phyloP scores from a whole-genome alignment of 352 stramenopile species.

The Pythium coloratum region DNA sequence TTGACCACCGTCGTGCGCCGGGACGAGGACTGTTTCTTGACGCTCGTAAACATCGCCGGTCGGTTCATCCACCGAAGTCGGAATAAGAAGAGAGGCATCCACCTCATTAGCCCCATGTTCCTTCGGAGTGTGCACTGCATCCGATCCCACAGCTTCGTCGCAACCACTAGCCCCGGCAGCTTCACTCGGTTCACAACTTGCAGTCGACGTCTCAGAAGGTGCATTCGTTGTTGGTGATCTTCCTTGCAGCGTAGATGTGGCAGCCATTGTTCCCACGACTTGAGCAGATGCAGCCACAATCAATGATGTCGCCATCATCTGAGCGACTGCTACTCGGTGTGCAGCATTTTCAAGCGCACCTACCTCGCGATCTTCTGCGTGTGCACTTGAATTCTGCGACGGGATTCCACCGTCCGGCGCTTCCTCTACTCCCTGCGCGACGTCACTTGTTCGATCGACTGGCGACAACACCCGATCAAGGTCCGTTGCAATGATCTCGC shows the following conservation, averaged over 20 bases:
- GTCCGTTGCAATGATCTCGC: not conserved
- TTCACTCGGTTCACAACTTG: not conserved
- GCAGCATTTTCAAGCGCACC: not conserved
- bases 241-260: not conserved
- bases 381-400: not conserved
- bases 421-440: not conserved
- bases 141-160: no score
- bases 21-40: no score
- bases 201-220: not conserved
- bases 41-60: no score
- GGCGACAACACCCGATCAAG: not conserved
- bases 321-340: not conserved
- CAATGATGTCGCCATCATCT: constrained; percentile 1
- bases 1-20: no score
- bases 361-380: not conserved
- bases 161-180: not conserved
- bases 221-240: not conserved
- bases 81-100: no score
- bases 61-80: no score
- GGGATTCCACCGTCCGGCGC: no score
- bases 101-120: no score
- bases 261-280: constrained; percentile 1
- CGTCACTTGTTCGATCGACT: not conserved
- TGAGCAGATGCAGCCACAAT: not conserved
- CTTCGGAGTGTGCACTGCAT: no score